Evolutionary conservation across 2,329 filamentous ascomycete species (phyloP).

Genomic region (Fusarium xyrophilum): DNA sequence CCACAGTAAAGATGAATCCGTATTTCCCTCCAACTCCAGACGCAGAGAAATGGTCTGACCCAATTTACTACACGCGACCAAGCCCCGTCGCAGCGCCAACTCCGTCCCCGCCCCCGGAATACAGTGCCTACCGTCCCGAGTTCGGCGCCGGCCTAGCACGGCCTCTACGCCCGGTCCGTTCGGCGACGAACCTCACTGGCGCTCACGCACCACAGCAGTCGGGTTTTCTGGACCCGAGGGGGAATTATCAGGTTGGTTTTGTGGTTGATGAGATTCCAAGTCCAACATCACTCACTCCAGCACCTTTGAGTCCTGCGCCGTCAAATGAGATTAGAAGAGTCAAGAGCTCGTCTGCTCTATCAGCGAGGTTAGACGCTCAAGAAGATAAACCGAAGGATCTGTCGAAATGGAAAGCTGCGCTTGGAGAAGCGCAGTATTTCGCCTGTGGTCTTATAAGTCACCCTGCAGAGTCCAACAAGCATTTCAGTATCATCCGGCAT

Average conservation of each 20-base stretch:
- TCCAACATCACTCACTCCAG: neutral
- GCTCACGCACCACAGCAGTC: conserved; percentile 35
- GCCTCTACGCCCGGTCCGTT: conserved; percentile 38
- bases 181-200: conserved; percentile 38
- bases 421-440: conserved; percentile 68
- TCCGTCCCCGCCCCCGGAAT: conserved; percentile 23
- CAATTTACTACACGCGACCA: conserved; percentile 22
- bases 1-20: neutral
- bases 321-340: conserved; percentile 41
- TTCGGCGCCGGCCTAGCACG: conserved; percentile 23
- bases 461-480: conserved; percentile 68
- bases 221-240: conserved; percentile 29
- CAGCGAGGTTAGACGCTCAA: conserved; percentile 5
- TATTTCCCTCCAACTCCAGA: conserved; percentile 6
- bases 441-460: conserved; percentile 69
- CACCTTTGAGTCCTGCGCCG: conserved; percentile 16
- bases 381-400: conserved; percentile 30
- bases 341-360: conserved; percentile 46
- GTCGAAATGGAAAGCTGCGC: conserved; percentile 55
- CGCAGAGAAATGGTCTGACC: conserved; percentile 21
- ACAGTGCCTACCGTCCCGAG: conserved; percentile 18
- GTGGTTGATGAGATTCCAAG: conserved; percentile 37
- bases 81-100: conserved; percentile 18
- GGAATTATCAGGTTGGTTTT: conserved; percentile 33
- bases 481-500: conserved; percentile 72